These are phyloP conservation scores for Aureobasidium melanogenum DNA, from an alignment of 2,329 filamentous ascomycete genomes.

Conservation along the genomic window DNA sequence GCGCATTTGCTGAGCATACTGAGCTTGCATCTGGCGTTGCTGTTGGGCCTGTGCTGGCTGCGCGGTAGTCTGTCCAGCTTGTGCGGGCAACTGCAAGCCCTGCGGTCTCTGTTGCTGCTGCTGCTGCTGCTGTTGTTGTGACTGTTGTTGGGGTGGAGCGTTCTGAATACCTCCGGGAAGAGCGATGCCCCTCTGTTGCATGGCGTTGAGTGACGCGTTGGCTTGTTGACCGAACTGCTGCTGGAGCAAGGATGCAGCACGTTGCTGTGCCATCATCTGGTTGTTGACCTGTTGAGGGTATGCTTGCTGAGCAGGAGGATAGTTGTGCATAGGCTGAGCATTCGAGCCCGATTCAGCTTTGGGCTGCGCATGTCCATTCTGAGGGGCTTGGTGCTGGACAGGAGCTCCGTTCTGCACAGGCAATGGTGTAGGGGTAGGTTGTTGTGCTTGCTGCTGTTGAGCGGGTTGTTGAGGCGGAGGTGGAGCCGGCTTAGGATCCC, in stretches of 20 bases:
- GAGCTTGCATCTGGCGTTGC: conserved; percentile 20
- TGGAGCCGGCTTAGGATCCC: conserved; percentile 78
- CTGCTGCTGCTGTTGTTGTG: conserved; percentile 6
- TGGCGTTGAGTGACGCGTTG: conserved; percentile 57
- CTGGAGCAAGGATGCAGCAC: conserved; percentile 43
- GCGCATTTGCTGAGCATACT: conserved; percentile 28
- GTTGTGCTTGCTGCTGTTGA: conserved; percentile 25
- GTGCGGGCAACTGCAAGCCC: conserved; percentile 28
- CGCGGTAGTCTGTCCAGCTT: conserved; percentile 15
- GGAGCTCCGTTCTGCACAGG: conserved; percentile 34
- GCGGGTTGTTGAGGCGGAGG: conserved; percentile 27
- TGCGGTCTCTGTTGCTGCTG: conserved; percentile 22
- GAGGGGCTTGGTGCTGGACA: conserved; percentile 13
- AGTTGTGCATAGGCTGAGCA: conserved; percentile 15
- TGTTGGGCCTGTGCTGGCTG: conserved; percentile 27
- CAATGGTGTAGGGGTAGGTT: conserved; percentile 17
- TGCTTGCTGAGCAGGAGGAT: conserved; percentile 25
- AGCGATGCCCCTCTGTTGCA: conserved; percentile 32
- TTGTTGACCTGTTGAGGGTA: conserved; percentile 29
- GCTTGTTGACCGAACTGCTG: conserved; percentile 55
- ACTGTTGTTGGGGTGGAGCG: conserved; percentile 4
- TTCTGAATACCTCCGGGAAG: conserved; percentile 11
- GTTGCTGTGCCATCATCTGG: conserved; percentile 44
- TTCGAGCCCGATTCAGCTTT: conserved; percentile 43
- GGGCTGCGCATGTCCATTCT: conserved; percentile 28